Evolutionary conservation across 2,329 filamentous ascomycete species (phyloP).

Genomic region (Cryoendolithus antarcticus): DNA sequence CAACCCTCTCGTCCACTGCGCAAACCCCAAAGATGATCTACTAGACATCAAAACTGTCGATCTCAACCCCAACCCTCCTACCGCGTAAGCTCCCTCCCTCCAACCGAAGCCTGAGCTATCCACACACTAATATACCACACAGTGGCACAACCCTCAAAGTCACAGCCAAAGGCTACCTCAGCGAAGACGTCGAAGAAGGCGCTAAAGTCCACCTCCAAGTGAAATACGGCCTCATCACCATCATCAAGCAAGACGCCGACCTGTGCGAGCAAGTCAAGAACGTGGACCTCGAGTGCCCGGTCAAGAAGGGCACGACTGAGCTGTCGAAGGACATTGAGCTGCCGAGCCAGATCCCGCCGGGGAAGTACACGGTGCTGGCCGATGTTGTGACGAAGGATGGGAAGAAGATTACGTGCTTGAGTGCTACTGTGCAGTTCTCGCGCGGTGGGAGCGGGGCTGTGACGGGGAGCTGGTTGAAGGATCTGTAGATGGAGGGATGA

Average conservation of each 20-base stretch:
- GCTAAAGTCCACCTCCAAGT: conserved; percentile 74
- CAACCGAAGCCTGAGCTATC: conserved; percentile 3
- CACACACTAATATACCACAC: conserved; percentile 7
- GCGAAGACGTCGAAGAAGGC: conserved; percentile 59
- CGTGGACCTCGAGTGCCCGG: conserved; percentile 78
- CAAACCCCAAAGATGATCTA: conserved; percentile 55
- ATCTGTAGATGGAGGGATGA: neutral
- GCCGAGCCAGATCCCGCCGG: conserved; percentile 76
- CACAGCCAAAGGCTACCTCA: conserved; percentile 63
- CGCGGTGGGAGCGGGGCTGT: conserved; percentile 18
- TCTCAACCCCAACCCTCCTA: conserved; percentile 72
- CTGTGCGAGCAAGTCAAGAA: conserved; percentile 83
- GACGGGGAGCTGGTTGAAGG: conserved; percentile 1
- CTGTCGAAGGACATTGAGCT: conserved; percentile 75
- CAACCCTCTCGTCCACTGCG: conserved; percentile 74
- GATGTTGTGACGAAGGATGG: conserved; percentile 72
- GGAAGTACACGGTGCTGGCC: conserved; percentile 78
- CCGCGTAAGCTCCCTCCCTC: conserved; percentile 46
- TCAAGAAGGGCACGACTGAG: conserved; percentile 60
- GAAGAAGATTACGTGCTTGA: conserved; percentile 73
- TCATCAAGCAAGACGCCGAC: conserved; percentile 69
- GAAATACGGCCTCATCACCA: conserved; percentile 86
- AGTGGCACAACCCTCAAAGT: conserved; percentile 73
- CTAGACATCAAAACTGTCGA: conserved; percentile 69
- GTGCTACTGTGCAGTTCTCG: conserved; percentile 57